phyloP scores from a whole-genome alignment of 2,329 filamentous ascomycete genomes.

The Chrysoporthe deuterocubensis region DNA sequence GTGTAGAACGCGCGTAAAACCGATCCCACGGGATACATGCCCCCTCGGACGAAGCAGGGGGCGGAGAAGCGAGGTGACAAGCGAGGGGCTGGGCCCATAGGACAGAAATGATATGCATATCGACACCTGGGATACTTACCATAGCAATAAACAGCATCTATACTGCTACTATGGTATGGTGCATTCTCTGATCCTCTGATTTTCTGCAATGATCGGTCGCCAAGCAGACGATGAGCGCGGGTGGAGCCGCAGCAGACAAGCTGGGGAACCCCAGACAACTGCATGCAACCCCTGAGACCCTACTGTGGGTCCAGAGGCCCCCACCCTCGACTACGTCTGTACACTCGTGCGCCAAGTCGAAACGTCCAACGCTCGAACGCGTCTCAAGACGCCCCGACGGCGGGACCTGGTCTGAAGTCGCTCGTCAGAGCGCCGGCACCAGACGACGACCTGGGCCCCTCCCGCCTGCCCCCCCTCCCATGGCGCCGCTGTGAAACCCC shows the following conservation, averaged over 20 bases:
- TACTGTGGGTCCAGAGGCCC: background rate
- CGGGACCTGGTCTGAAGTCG: conserved; percentile 13
- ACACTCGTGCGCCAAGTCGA: conserved; percentile 24
- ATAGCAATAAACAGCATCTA: background rate
- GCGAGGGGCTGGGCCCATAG: background rate
- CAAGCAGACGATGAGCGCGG: background rate
- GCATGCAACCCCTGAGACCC: background rate
- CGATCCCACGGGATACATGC: background rate
- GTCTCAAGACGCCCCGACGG: conserved; percentile 10
- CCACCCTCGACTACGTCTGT: conserved; percentile 14
- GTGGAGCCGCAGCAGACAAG: background rate
- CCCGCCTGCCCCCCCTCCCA: background rate
- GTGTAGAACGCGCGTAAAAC: background rate
- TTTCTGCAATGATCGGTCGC: background rate
- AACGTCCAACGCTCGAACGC: conserved; percentile 19
- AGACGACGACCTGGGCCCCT: conserved; percentile 12
- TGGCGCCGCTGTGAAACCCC: background rate
- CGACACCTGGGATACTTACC: background rate
- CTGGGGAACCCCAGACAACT: background rate
- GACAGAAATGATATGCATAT: background rate
- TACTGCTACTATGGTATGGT: background rate
- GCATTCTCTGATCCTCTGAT: background rate
- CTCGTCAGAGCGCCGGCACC: conserved; percentile 16
- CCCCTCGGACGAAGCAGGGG: background rate
- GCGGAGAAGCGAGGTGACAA: too few relatives aligned